Conservation (phyloP, 768 basidiomycete species). For the Tephrocybe sp. region DNA sequence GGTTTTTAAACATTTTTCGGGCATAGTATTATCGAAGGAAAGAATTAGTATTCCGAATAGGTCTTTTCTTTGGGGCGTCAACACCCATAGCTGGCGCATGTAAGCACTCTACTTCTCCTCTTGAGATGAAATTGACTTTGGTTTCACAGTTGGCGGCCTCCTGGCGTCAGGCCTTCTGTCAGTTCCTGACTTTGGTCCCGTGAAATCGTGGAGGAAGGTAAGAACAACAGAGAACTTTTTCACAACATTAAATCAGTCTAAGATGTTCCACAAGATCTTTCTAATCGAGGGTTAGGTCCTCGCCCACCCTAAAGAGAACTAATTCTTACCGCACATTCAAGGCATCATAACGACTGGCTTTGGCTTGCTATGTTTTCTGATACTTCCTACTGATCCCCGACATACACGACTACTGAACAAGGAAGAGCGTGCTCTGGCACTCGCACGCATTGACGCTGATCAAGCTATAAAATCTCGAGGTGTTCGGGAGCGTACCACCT, state of each 20-base stretch:
- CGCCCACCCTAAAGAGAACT: background rate
- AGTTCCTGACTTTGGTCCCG: conserved; percentile 29
- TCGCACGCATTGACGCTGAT: conserved; percentile 35
- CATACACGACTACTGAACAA: conserved; percentile 31
- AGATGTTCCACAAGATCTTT: conserved; percentile 37
- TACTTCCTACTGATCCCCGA: conserved; percentile 36
- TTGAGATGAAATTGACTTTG: background rate
- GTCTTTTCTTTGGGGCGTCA: conserved; percentile 34
- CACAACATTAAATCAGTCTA: background rate
- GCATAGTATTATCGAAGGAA: conserved; percentile 34
- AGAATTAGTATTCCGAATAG: conserved; percentile 33
- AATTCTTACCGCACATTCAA: conserved; percentile 5
- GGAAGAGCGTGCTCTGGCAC: conserved; percentile 32
- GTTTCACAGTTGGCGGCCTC: conserved; percentile 33
- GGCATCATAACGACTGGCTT: conserved; percentile 38
- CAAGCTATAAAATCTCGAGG: conserved; percentile 27
- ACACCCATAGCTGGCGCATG: conserved; percentile 36
- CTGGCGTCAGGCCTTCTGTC: conserved; percentile 37
- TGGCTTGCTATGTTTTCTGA: conserved; percentile 33
- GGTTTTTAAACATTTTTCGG: no score
- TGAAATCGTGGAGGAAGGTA: conserved; percentile 36
- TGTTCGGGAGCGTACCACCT: conserved; percentile 28
- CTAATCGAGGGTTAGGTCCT: conserved; percentile 35
- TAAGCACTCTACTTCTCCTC: conserved; percentile 14
- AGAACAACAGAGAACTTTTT: no score